Conservation (phyloP, 768 basidiomycete genomes). For the Russula sp. region DNA sequence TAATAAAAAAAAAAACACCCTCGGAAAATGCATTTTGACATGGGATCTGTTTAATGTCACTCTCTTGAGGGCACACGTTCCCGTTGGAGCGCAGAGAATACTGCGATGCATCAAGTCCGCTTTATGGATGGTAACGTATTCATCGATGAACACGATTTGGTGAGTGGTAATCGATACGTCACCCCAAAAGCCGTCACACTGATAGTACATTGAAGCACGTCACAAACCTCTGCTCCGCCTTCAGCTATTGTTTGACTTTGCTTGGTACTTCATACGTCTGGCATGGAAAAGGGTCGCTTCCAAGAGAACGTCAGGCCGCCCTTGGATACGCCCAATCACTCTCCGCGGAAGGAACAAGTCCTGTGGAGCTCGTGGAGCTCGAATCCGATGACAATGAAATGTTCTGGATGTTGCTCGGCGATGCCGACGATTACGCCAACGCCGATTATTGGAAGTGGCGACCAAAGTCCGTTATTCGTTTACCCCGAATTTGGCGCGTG, state of each 20-base stretch:
- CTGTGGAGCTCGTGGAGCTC: slow-evolving; percentile 60
- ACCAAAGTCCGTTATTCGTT: slow-evolving; percentile 30
- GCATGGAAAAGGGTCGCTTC: slow-evolving; percentile 67
- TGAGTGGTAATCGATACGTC: slow-evolving; percentile 31
- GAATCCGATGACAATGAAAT: slow-evolving; percentile 65
- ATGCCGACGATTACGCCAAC: slow-evolving; percentile 61
- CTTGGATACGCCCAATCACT: slow-evolving; percentile 52
- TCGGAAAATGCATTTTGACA: neutral
- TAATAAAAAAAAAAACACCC: slow-evolving; percentile 26
- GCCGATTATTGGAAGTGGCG: slow-evolving; percentile 85
- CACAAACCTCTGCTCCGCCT: slow-evolving; percentile 76
- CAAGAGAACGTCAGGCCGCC: slow-evolving; percentile 56
- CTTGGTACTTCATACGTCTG: slow-evolving; percentile 72
- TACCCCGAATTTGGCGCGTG: slow-evolving; percentile 59
- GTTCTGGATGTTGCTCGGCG: slow-evolving; percentile 86
- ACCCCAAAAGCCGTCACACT: neutral
- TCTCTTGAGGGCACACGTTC: slow-evolving; percentile 53
- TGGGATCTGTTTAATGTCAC: neutral
- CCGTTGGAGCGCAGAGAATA: slow-evolving; percentile 77
- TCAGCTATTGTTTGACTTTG: slow-evolving; percentile 71
- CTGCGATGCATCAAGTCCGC: slow-evolving; percentile 73
- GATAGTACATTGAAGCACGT: slow-evolving; percentile 37
- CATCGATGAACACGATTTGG: slow-evolving; percentile 71
- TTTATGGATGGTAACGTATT: slow-evolving; percentile 43
- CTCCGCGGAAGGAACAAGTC: slow-evolving; percentile 32